Evolutionary conservation across 2,329 filamentous ascomycete genomes (phyloP), one percentile per base, ranked within the genome.

Genomic region (Gliomastix tumulicola): DNA sequence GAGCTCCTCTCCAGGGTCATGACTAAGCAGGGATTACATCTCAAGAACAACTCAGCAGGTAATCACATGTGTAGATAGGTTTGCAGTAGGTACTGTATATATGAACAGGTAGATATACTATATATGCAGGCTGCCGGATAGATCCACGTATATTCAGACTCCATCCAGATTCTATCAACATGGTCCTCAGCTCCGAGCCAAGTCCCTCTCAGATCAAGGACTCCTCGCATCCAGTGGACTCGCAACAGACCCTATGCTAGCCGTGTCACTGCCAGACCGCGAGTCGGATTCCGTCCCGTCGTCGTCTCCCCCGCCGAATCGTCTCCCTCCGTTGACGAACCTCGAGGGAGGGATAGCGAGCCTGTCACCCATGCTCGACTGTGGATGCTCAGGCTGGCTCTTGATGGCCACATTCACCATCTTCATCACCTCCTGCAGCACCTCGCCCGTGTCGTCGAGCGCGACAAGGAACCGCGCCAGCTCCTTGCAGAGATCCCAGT

Each of bases 401-500:
- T 54, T 59, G 17, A 51, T 35, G 8, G 41, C 41, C 25, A 63
- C 55, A 33, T 76, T 71, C 7, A 79, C 74, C 58, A 78, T 67
- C 46, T 77, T 74, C 57, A 94, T 70, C 3, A 84, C 84, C 48
- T 82, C 76, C 37, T 76, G 69, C 34, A 98, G 68, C 31, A 86
- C 90, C 46, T 82, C 79, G 0, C 92, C 92, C 12, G 80, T 84
- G 46, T 87, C 82, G 53, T 98, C 92, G 50, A 98, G 79, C 6
- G 90, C 90, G 32, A 94, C 88, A 39, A 98, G 65, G 60, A 98
- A 98, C n/a, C 90, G 73, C 10, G 92, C 89, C 20, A 98, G 71
- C 57, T 98, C 92, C 49, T 88, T 92, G 63, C 92, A 97, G 20
- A 98, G 65, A 49, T 97, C 89, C 88, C 89, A 98, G 53, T 97